Percentiles rank a stretch among this genome's conserved stretches.
Conservation (phyloP, 768 basidiomycete species). For the Collybia mongolica region DNA sequence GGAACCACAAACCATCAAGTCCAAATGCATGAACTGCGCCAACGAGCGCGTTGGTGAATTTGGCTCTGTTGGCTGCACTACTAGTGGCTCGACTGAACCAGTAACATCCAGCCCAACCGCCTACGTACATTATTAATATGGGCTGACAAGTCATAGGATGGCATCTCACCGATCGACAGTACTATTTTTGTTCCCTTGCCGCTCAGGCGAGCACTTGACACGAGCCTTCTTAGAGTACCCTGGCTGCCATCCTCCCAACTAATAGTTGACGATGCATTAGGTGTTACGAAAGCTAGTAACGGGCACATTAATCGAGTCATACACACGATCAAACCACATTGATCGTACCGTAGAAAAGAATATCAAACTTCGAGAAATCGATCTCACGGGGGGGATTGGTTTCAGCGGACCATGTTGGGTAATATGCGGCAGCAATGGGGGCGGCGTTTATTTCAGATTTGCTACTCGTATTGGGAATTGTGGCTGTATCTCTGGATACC, state of each 20-base stretch:
- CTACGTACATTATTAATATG: constrained; percentile 14
- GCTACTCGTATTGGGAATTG: background rate
- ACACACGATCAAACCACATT: background rate
- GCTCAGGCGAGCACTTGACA: constrained; percentile 51
- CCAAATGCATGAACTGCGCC: constrained; percentile 55
- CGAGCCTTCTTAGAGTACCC: constrained; percentile 52
- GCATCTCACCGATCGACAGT: constrained; percentile 58
- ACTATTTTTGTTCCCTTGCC: constrained; percentile 62
- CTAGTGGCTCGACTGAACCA: constrained; percentile 65
- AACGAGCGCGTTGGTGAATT: constrained; percentile 55
- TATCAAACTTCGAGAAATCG: constrained; percentile 64
- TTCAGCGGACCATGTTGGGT: constrained; percentile 49
- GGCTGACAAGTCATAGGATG: constrained; percentile 7
- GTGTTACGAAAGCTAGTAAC: constrained; percentile 61
- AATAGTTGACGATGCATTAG: constrained; percentile 56
- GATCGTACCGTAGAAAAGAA: constrained; percentile 57
- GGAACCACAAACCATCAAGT: constrained; percentile 63
- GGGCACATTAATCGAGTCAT: too few species aligned
- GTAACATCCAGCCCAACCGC: constrained; percentile 68
- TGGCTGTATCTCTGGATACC: constrained; percentile 3
- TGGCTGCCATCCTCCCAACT: constrained; percentile 51
- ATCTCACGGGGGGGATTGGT: constrained; percentile 52
- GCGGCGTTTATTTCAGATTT: constrained; percentile 2
- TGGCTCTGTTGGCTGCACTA: constrained; percentile 42
- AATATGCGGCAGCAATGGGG: constrained; percentile 44